Conservation (phyloP, 495 filamentous ascomycete species). For the Lindgomyces ingoldianus region DNA sequence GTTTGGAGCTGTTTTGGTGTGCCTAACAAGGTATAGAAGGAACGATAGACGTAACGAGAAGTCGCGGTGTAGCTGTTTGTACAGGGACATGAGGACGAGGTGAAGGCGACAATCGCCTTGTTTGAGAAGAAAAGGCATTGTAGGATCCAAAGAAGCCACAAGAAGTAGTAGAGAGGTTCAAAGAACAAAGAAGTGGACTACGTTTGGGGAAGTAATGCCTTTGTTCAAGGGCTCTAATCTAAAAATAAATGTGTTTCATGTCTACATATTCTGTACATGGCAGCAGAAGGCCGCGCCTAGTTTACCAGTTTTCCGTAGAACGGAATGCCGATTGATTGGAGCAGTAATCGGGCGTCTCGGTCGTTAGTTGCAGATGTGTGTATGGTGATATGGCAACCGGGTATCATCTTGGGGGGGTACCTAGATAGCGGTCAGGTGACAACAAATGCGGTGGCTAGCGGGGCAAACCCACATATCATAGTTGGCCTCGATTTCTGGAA, state of each 20-base stretch:
- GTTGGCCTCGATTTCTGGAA: constrained; percentile 91
- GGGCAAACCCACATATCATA: constrained; percentile 73
- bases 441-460: not conserved
- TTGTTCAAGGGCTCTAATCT: not conserved
- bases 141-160: not conserved
- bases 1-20: not conserved
- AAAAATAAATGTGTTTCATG: not conserved
- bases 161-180: not conserved
- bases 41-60: not conserved
- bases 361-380: constrained; percentile 89
- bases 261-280: constrained; percentile 22
- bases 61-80: not conserved
- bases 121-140: not conserved
- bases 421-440: constrained; percentile 41
- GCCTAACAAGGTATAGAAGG: not conserved
- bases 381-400: constrained; percentile 80
- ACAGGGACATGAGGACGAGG: not conserved
- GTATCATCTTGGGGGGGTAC: constrained; percentile 91
- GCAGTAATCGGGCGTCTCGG: constrained; percentile 82
- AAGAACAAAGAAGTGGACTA: not conserved
- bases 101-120: not conserved
- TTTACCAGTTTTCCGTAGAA: constrained; percentile 67
- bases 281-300: constrained; percentile 3
- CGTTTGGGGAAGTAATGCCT: not conserved
- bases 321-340: constrained; percentile 78